These are phyloP conservation scores for Phytophthora sojae DNA, from an alignment of 352 stramenopile species.

Conservation along the genomic window DNA sequence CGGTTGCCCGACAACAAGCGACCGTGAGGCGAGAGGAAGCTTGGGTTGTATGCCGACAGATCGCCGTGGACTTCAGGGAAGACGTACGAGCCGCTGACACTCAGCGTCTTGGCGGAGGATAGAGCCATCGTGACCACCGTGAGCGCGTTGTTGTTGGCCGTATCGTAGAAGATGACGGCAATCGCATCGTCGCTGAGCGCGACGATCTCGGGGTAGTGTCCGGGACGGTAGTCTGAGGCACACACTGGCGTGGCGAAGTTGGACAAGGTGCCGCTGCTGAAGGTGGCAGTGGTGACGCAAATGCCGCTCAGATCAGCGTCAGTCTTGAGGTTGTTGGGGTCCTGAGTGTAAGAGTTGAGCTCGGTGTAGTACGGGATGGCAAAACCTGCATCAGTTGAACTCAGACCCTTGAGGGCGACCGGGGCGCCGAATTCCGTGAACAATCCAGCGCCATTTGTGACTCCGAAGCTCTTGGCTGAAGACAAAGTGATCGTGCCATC, in stretches of 20 bases:
- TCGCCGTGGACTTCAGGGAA: constrained; percentile 46
- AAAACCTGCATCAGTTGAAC: constrained; percentile 36
- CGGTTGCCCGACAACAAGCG: constrained; percentile 55
- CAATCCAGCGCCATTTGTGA: constrained; percentile 30
- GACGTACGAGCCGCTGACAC: constrained; percentile 35
- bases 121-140: constrained; percentile 32
- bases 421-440: constrained; percentile 51
- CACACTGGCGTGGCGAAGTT: constrained; percentile 52
- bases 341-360: background rate
- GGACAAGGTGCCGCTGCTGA: constrained; percentile 15
- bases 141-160: constrained; percentile 61
- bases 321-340: constrained; percentile 13
- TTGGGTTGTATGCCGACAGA: constrained; percentile 20
- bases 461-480: constrained; percentile 39
- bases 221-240: constrained; percentile 49
- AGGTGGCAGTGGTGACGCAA: constrained; percentile 54
- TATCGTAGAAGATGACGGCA: constrained; percentile 64
- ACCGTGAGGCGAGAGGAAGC: constrained; percentile 34
- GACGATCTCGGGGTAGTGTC: constrained; percentile 47
- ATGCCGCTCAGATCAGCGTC: constrained; percentile 41
- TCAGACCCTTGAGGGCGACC: constrained; percentile 32
- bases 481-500: constrained; percentile 51
- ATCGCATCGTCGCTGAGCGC: constrained; percentile 54
- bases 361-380: constrained; percentile 60
- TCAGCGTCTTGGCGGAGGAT: background rate